Evolutionary conservation across 2,329 filamentous ascomycete species (phyloP).

Genomic region (Aspergillus brasiliensis): DNA sequence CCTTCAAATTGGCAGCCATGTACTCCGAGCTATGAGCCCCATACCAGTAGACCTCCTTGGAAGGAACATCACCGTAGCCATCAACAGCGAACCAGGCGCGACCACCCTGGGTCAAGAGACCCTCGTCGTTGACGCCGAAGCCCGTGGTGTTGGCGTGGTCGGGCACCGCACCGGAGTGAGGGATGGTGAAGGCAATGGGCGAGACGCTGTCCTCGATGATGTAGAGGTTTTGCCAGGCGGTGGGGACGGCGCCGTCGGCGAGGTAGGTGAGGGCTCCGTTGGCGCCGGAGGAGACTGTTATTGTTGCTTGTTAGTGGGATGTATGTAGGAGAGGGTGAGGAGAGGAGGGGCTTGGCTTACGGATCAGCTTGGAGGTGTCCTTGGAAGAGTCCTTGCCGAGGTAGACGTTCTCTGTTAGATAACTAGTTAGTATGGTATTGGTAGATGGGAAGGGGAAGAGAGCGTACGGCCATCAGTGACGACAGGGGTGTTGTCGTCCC

Average conservation of each 20-base stretch:
- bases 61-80: constrained; percentile 22
- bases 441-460: not conserved
- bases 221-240: constrained; percentile 33
- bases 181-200: constrained; percentile 26
- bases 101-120: constrained; percentile 29
- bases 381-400: constrained; percentile 22
- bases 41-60: constrained; percentile 32
- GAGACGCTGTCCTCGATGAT: constrained; percentile 25
- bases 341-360: constrained; percentile 16
- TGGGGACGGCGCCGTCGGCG: constrained; percentile 23
- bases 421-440: not conserved
- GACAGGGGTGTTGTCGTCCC: constrained; percentile 30
- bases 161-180: constrained; percentile 32
- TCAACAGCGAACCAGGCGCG: constrained; percentile 30
- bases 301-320: constrained; percentile 1
- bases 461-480: constrained; percentile 29
- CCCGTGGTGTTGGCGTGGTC: constrained; percentile 23
- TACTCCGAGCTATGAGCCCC: constrained; percentile 27
- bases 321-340: not conserved
- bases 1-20: constrained; percentile 21
- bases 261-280: constrained; percentile 29
- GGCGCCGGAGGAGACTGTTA: constrained; percentile 21
- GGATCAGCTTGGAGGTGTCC: constrained; percentile 29
- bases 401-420: constrained; percentile 24
- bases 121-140: constrained; percentile 30